Base-by-base conservation (phyloP, 352 stramenopile genomes). In the Pythium plurisporium region DNA sequence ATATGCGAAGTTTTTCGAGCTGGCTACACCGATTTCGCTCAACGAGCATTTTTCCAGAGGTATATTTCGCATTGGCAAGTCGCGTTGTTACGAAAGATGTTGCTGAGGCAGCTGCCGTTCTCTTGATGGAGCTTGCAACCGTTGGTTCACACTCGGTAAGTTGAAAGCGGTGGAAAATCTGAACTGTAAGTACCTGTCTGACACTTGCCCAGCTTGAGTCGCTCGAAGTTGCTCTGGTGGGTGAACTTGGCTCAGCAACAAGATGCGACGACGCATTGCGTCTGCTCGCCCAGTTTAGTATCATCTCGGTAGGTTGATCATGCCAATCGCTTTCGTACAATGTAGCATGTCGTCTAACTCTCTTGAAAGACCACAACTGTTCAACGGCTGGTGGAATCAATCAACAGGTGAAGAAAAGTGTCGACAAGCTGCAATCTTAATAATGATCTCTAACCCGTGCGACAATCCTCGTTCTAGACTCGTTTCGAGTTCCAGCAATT, bases 51-150 rank as follows among this genome's bases (percentile, higher is more conserved):
- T 14, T 0, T 15, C 2, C 22, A 66, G 59, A 61, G 22, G 43
- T 67, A 9, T 62, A 62, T 27, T 67, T 62, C 43, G 51, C 59
- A 7, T 38, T 67, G n/a, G 41, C 37, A 30, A 40, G 38, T n/a
- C 20, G 47, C 15, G 33, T 33, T 5, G 5, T 14, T 1, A 53
- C 56, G 34, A 43, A 53, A 30, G 12, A 11, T 3, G 29, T 57
- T 3, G 47, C 56, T 5, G 34, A 36, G 3, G 11, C 43, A 40
- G 23, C 38, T 15, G 33, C 47, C 11, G 22, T 17, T 25, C 10
- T 20, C 5, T 40, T 64, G 30, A 46, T 53, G 11, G 37, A 64
- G 10, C 17, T 64, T 10, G 20, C 46, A 11, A 33, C 25, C 11
- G 47, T 51, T 5, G 22, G 15, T 19, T 34, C 47, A 6, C 36